Evolutionary conservation across 805 yeast genomes (phyloP).

Genomic region (Trichomonascus vanleenenianus): DNA sequence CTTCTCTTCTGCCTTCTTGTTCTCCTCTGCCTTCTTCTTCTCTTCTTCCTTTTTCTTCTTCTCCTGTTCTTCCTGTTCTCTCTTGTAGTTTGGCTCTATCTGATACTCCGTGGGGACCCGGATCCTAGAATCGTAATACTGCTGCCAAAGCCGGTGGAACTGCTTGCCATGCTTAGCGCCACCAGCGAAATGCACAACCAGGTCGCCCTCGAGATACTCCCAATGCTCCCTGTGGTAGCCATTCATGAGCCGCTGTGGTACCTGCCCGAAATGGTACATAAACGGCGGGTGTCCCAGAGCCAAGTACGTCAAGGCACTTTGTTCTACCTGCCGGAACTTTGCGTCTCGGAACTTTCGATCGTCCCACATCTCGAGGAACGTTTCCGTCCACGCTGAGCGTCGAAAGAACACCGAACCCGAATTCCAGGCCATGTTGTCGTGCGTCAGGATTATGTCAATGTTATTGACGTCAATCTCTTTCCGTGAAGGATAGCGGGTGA

Average conservation of each 20-base stretch:
- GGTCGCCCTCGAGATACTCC: constrained; percentile 20
- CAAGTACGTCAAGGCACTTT: constrained; percentile 20
- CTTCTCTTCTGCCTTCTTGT: no score
- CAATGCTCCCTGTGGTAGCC: constrained; percentile 17
- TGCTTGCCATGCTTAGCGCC: not conserved
- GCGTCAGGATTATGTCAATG: constrained; percentile 22
- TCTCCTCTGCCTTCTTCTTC: no score
- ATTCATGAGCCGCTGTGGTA: constrained; percentile 26
- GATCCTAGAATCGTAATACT: not conserved
- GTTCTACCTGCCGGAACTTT: constrained; percentile 19
- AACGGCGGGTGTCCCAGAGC: constrained; percentile 15
- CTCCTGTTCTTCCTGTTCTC: no score
- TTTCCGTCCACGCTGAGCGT: constrained; percentile 17
- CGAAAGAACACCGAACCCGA: constrained; percentile 29
- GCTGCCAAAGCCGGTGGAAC: not conserved
- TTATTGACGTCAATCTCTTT: constrained; percentile 16
- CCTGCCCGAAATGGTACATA: constrained; percentile 21
- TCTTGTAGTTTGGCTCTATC: no score
- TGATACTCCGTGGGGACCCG: not conserved
- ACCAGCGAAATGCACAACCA: constrained; percentile 28
- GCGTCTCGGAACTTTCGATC: constrained; percentile 16
- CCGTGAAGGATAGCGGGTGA: constrained; percentile 2
- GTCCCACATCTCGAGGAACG: constrained; percentile 26
- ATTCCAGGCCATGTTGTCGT: constrained; percentile 25
- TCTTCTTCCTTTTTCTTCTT: no score